phyloP scores from a whole-genome alignment of 1,284 basidiomycete genomes.

The Fomes fomentarius region DNA sequence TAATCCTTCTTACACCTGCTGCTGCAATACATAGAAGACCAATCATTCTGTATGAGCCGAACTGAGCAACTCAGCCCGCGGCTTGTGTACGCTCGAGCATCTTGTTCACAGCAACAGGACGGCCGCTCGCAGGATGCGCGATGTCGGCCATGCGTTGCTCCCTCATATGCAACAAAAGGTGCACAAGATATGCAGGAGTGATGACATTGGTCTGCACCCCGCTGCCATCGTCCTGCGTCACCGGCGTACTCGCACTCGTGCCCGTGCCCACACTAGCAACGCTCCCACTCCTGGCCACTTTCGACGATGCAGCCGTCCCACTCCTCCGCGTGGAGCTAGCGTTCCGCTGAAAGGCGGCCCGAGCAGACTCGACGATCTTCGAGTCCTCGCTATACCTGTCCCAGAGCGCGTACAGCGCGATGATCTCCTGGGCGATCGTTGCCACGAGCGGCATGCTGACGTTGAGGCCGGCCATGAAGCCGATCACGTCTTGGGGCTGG shows the following conservation, averaged over 20 bases:
- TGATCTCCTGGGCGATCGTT: constrained; percentile 90
- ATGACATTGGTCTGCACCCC: constrained; percentile 39
- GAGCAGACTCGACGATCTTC: constrained; percentile 26
- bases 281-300: constrained; percentile 28
- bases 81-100: constrained; percentile 70
- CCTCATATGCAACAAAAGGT: constrained; percentile 68
- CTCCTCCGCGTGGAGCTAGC: not conserved
- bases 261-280: constrained; percentile 21
- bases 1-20: too few species aligned
- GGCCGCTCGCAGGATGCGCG: constrained; percentile 52
- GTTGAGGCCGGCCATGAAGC: constrained; percentile 86
- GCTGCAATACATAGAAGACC: too few species aligned
- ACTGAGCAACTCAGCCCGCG: constrained; percentile 44
- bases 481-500: constrained; percentile 65
- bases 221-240: constrained; percentile 31
- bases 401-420: constrained; percentile 89
- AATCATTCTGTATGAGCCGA: too few species aligned
- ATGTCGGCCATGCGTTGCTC: constrained; percentile 66
- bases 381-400: constrained; percentile 74
- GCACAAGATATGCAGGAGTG: constrained; percentile 56
- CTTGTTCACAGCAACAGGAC: constrained; percentile 62
- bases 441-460: constrained; percentile 83
- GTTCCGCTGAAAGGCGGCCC: constrained; percentile 15
- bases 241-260: constrained; percentile 28
- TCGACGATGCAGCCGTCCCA: constrained; percentile 21